Evolutionary conservation across 1,284 basidiomycete species (phyloP).

Genomic region (Cryptococcus floricola): DNA sequence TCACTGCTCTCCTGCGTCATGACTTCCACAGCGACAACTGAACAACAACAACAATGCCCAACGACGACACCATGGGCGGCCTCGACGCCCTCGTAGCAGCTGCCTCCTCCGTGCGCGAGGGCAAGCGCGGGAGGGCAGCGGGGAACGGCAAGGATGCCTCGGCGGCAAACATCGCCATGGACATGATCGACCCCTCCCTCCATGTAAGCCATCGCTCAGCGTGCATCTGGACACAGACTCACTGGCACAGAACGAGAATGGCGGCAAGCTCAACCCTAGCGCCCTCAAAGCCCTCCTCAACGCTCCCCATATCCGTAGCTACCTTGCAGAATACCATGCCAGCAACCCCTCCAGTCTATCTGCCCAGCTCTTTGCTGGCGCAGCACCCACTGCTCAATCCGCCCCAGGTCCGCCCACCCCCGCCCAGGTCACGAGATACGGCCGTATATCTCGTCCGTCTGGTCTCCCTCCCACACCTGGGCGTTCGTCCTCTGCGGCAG

Average conservation of each 20-base stretch:
- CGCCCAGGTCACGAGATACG: conserved; percentile 18
- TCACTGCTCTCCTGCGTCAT: no score
- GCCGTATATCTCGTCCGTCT: conserved; percentile 21
- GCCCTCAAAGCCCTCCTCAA: no score
- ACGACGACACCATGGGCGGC: conserved; percentile 17
- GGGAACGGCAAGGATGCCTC: neutral
- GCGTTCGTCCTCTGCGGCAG: neutral
- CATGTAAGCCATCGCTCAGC: conserved; percentile 8
- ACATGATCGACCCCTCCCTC: conserved; percentile 19
- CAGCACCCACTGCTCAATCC: no score
- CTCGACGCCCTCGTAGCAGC: conserved; percentile 20
- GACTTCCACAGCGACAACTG: no score
- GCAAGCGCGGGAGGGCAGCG: neutral
- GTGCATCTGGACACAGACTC: neutral
- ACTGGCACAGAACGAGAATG: no score
- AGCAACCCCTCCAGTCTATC: neutral
- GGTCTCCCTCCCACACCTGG: conserved; percentile 3
- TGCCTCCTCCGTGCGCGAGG: conserved; percentile 13
- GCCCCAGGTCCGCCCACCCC: conserved; percentile 10
- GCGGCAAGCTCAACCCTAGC: no score
- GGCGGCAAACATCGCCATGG: neutral
- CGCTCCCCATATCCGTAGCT: neutral
- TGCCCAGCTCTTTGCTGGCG: neutral
- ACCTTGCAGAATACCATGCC: neutral
- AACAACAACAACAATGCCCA: no score